Evolutionary conservation across 164 flowering plant species (phyloP), one percentile per base, ranked within the genome.

Genomic region (Vitis amurensis): DNA sequence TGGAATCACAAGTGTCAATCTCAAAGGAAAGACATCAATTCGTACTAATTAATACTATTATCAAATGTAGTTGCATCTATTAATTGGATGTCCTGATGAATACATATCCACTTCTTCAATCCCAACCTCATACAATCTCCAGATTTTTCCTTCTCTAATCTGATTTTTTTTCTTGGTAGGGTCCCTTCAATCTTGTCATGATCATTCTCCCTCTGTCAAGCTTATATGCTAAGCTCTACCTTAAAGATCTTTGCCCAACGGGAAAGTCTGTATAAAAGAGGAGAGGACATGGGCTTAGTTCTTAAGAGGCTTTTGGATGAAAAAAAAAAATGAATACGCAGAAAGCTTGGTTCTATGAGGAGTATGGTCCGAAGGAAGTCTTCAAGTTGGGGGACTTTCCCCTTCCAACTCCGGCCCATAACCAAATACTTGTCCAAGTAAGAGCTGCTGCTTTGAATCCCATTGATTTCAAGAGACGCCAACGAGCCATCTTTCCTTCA

Each of bases 401-500:
- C 11, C 4, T 81, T 55, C 83, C 83, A 31, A 49, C 70, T 74
- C 80, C 72, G 27, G 59, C 57, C 19, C 56, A 71, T 50, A 65
- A 84, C 68, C 83, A 81, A 66, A 19, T 81, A 37, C 81, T 83
- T 49, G 77, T 83, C 53, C 79, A 75, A 75, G 85, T 81, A 17
- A 73, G 61, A 31, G 81, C 84, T 51, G 83, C 83, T 31, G 77
- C 85, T 60, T 55, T 84, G 68, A 81, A 84, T 74, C 87, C 87
- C 2, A 79, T 84, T 57, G 83, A 84, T 72, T 70, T 49, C 77
- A 84, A 84, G 79, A 73, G 77, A 61, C 77, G 83, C 61, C 81
- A 69, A 51, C 57, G 68, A 10, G 75, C 80, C 57, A 62, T 84
- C 11, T 78, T 63, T 65, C 78, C 78, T 31, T 31, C 79, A 0